Base-by-base conservation (phyloP, 164 flowering plant genomes). In the Macadamia tetraphylla region DNA sequence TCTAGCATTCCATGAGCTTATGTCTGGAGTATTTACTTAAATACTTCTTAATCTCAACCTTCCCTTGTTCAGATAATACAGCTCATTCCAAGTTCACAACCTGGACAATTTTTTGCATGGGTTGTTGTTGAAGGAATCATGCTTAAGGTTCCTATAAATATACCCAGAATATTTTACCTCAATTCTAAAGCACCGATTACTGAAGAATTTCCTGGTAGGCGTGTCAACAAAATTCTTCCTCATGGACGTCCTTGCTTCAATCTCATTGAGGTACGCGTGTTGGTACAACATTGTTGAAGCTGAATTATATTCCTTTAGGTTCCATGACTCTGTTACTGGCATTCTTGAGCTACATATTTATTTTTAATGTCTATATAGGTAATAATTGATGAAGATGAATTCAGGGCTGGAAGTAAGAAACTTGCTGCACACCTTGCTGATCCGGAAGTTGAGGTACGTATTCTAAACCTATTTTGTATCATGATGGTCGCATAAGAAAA, bases 391-490 rank as follows among this genome's bases (percentile, higher is more conserved):
- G 99, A 95, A 81, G 87, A 79, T 64, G 89, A 88, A 63, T 95
- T 88, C 72, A 88, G 68, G 77, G 75, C 74, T 53, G 96, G 88
- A 73, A 84, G 89, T 79, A 87, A 81, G 77, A 95, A 88, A 70
- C 88, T 95, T 71, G 89, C 85, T 29, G 93, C 98, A 75, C 96
- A 89, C 71, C 87, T 95, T 66, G 94, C 96, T 40, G 98, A 95
- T 81, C 99, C 99, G 17, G 98, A 95, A 89, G 87, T 92, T 76
- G 99, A 94, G 98, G 99, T 94, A 81, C 78, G 40, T 63, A 15
- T 49, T 51, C 18, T 57, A 6, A n/a, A 64, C 30, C 14, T 11
- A 31, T 55, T 46, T 3, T 31, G 44, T 53, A 11, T 14, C 6
- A 49, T 71, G 51, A 53, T 29, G 43, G 43, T 63, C 35, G 67